phyloP scores from a whole-genome alignment of 176 grass and related monocot genomes.

The Zoysia japonica region DNA sequence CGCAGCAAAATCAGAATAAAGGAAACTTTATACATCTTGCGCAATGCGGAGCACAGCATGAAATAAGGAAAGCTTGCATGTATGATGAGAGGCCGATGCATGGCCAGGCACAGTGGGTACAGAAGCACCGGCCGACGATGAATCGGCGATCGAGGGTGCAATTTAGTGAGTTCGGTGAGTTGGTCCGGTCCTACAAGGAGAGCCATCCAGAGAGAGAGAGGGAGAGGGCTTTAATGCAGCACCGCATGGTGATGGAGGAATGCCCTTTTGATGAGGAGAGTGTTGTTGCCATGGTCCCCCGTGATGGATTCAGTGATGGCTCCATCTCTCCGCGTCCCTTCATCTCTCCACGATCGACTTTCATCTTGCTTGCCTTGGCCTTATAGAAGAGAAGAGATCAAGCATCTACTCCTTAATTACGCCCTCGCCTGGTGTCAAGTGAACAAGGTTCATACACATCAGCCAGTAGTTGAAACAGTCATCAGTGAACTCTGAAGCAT shows the following conservation, averaged over 20 bases:
- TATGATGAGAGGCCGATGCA: background rate
- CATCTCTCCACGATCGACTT: too few species aligned
- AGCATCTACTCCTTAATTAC: too few species aligned
- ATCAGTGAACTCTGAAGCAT: too few species aligned
- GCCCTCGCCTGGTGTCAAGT: too few species aligned
- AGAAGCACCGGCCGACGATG: background rate
- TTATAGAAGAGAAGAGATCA: too few species aligned
- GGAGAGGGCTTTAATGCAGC: slow-evolving; percentile 17
- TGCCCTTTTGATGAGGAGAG: slow-evolving; percentile 36
- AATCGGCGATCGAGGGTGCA: background rate
- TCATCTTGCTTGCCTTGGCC: too few species aligned
- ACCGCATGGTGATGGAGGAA: slow-evolving; percentile 36
- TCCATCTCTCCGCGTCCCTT: background rate
- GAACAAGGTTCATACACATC: too few species aligned
- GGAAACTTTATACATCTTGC: background rate
- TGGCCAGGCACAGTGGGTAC: background rate
- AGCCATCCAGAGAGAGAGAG: background rate
- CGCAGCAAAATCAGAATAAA: too few species aligned
- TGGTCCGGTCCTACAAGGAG: background rate
- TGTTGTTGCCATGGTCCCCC: slow-evolving; percentile 25
- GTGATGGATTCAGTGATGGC: slow-evolving; percentile 7
- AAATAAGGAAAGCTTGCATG: slow-evolving; percentile 22
- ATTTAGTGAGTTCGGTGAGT: slow-evolving; percentile 50
- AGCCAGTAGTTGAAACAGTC: too few species aligned
- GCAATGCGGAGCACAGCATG: background rate